phyloP scores from a whole-genome alignment of 2,329 filamentous ascomycete genomes.

The Penicillium brevicompactum region DNA sequence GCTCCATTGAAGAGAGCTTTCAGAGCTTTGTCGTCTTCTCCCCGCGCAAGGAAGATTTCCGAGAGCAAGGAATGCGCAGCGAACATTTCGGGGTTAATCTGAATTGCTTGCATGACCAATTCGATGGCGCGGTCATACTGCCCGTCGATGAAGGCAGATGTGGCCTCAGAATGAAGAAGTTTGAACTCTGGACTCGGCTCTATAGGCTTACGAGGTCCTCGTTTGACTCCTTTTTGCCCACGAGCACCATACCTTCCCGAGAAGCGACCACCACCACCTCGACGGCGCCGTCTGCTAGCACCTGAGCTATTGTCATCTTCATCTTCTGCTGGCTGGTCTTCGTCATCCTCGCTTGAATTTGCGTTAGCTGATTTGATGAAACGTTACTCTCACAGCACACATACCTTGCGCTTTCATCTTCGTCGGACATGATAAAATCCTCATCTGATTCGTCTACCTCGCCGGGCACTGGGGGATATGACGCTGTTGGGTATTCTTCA shows the following conservation, averaged over 20 bases:
- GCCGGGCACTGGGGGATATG: conserved; percentile 8
- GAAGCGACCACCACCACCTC: conserved; percentile 36
- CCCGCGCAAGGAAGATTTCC: conserved; percentile 59
- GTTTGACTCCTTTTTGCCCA: conserved; percentile 48
- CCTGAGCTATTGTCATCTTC: conserved; percentile 28
- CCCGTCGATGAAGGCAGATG: conserved; percentile 51
- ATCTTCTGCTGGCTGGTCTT: conserved; percentile 24
- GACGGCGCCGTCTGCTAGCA: conserved; percentile 32
- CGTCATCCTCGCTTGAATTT: conserved; percentile 25
- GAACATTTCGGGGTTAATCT: conserved; percentile 64
- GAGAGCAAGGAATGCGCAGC: conserved; percentile 62
- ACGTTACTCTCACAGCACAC: conserved; percentile 3
- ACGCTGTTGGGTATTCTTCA: not conserved
- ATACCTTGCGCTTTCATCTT: conserved; percentile 30
- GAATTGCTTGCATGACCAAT: conserved; percentile 52
- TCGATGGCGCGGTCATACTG: conserved; percentile 49
- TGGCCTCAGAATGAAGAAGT: conserved; percentile 49
- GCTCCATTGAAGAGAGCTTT: conserved; percentile 61
- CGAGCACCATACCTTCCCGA: conserved; percentile 42
- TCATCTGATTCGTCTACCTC: conserved; percentile 27
- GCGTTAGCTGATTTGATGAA: conserved; percentile 8
- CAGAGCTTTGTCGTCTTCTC: conserved; percentile 59
- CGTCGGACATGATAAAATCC: conserved; percentile 25
- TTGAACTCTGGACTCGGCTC: conserved; percentile 54
- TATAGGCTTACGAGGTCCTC: conserved; percentile 49